Conservation (phyloP, 1,139 yeast species). For the Suzukiozyma palmioleophila region DNA sequence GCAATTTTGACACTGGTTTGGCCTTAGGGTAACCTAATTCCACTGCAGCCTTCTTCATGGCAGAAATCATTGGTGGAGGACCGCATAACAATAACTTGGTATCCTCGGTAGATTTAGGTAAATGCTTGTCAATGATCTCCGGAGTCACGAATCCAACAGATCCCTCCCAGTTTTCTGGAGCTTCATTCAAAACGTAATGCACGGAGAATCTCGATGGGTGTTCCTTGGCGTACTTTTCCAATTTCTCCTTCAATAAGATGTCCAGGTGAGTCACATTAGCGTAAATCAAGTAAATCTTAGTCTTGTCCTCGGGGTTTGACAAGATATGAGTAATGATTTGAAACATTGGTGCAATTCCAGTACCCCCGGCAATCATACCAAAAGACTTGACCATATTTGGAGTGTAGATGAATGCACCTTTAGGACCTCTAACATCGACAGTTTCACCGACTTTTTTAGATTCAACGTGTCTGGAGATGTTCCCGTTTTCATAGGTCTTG, state of each 20-base stretch:
- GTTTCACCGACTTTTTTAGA: slow-evolving; percentile 50
- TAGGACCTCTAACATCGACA: slow-evolving; percentile 73
- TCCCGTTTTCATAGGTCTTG: slow-evolving; percentile 91
- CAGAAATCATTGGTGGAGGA: slow-evolving; percentile 80
- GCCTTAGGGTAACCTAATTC: slow-evolving; percentile 82
- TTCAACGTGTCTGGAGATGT: slow-evolving; percentile 74
- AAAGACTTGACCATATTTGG: slow-evolving; percentile 79
- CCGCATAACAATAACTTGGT: slow-evolving; percentile 85
- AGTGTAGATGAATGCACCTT: slow-evolving; percentile 82
- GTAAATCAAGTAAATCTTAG: slow-evolving; percentile 74
- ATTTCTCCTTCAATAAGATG: slow-evolving; percentile 70
- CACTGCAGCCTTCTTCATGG: slow-evolving; percentile 80
- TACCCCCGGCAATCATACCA: slow-evolving; percentile 90
- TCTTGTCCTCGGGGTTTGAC: slow-evolving; percentile 75
- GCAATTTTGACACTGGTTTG: slow-evolving; percentile 84
- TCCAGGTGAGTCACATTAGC: slow-evolving; percentile 77
- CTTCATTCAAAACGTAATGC: slow-evolving; percentile 75
- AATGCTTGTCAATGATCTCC: slow-evolving; percentile 54
- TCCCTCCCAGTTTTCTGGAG: slow-evolving; percentile 47
- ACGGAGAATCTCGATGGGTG: slow-evolving; percentile 74
- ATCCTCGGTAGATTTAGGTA: slow-evolving; percentile 57
- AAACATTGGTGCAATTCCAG: slow-evolving; percentile 93
- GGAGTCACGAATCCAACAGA: slow-evolving; percentile 66
- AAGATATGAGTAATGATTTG: slow-evolving; percentile 72
- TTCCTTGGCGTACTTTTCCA: slow-evolving; percentile 60